A percentile compares a stretch with the other conserved stretches of the same genome.
These are phyloP conservation scores for Chloromonas sp. DNA, from an alignment of 163 green algal species.

Conservation along the genomic window DNA sequence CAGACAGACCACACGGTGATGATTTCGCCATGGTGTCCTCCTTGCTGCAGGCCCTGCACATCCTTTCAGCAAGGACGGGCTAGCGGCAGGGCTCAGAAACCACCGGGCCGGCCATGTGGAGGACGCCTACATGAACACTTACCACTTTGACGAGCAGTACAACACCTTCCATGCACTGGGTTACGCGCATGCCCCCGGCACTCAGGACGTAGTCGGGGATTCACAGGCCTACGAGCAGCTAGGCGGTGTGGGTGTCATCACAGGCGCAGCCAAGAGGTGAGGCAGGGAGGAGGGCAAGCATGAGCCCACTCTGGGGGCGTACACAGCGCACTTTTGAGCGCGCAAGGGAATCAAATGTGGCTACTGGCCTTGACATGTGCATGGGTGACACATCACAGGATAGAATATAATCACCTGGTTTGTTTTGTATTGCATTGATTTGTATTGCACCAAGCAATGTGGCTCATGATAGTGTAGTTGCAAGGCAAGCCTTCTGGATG, in stretches of 20 bases:
- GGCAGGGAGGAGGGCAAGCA: not conserved
- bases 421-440: not conserved
- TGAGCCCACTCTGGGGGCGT: not conserved
- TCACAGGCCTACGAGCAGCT: not conserved
- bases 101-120: conserved; percentile 82
- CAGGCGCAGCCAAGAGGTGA: conserved; percentile 6
- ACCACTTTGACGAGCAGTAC: conserved; percentile 86
- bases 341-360: no score
- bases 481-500: not conserved
- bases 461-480: not conserved
- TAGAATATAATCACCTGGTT: not conserved
- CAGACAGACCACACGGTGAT: not conserved
- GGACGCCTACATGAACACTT: conserved; percentile 66
- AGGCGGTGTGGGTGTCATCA: not conserved
- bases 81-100: conserved; percentile 73
- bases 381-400: not conserved
- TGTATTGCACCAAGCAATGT: not conserved
- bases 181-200: conserved; percentile 35
- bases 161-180: conserved; percentile 73
- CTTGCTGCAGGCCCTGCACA: conserved; percentile 53
- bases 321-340: not conserved
- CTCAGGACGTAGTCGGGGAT: conserved; percentile 12
- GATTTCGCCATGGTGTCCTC: not conserved
- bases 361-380: not conserved
- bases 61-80: conserved; percentile 60